Conservation (phyloP, 805 yeast genomes). For the Allodekkera sacchari region DNA sequence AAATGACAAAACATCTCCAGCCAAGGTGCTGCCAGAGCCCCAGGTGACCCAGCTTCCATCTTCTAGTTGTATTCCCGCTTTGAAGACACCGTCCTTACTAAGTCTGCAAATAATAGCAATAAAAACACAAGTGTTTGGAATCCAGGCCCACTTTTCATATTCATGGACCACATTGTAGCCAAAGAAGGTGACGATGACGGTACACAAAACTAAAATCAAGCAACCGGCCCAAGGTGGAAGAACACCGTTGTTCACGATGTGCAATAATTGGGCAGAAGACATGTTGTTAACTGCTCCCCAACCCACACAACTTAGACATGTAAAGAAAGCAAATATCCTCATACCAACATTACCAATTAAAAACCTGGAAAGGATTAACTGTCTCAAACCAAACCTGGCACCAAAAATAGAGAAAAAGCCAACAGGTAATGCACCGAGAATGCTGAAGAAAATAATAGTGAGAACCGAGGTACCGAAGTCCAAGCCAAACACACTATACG, state of each 20-base stretch:
- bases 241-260: slow-evolving; percentile 56
- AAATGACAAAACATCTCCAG: slow-evolving; percentile 69
- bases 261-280: slow-evolving; percentile 78
- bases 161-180: slow-evolving; percentile 78
- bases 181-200: slow-evolving; percentile 68
- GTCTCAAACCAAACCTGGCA: slow-evolving; percentile 78
- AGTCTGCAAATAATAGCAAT: slow-evolving; percentile 73
- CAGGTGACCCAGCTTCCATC: slow-evolving; percentile 22
- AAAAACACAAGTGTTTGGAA: slow-evolving; percentile 69
- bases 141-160: slow-evolving; percentile 84
- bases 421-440: slow-evolving; percentile 69
- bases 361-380: slow-evolving; percentile 73
- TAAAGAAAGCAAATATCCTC: slow-evolving; percentile 69
- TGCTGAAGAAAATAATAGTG: slow-evolving; percentile 61
- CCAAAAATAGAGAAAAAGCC: slow-evolving; percentile 82
- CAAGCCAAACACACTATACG: slow-evolving; percentile 51
- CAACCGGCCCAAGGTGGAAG: slow-evolving; percentile 92
- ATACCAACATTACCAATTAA: slow-evolving; percentile 69
- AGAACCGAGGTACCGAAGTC: slow-evolving; percentile 68
- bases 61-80: slow-evolving; percentile 33
- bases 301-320: slow-evolving; percentile 82
- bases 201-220: slow-evolving; percentile 56
- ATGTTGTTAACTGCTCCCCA: slow-evolving; percentile 94
- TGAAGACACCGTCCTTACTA: slow-evolving; percentile 57
- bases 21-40: slow-evolving; percentile 55